Percentiles rank a stretch among this genome's conserved stretches.
phyloP scores from a whole-genome alignment of 306 rosid genomes.

The Dalbergia cultrata region DNA sequence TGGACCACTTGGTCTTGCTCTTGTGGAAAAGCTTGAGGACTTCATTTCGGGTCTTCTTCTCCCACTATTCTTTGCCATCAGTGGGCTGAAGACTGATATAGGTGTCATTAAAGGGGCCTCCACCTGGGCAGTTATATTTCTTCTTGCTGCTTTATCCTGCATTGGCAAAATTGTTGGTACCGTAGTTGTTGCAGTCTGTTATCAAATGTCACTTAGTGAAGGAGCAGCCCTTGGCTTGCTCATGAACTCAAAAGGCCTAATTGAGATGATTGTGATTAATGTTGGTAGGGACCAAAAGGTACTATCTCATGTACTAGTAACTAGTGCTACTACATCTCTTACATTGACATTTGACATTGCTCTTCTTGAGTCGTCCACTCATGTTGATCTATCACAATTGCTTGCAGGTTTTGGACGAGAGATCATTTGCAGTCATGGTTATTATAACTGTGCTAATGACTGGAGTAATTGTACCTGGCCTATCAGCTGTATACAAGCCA shows the following conservation, averaged over 20 bases:
- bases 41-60: conserved; percentile 80
- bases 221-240: conserved; percentile 82
- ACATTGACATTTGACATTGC: neutral
- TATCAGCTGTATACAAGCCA: conserved; percentile 69
- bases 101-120: conserved; percentile 7
- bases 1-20: conserved; percentile 81
- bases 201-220: conserved; percentile 71
- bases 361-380: neutral
- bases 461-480: conserved; percentile 67
- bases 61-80: conserved; percentile 88
- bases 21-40: conserved; percentile 90
- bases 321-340: neutral
- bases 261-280: conserved; percentile 83
- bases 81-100: conserved; percentile 81
- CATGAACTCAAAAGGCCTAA: conserved; percentile 92
- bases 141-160: conserved; percentile 61
- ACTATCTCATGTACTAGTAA: neutral
- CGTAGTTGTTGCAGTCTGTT: conserved; percentile 56
- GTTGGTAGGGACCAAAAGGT: conserved; percentile 86
- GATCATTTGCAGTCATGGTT: conserved; percentile 79
- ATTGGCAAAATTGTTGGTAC: conserved; percentile 83
- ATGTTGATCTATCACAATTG: conserved; percentile 11
- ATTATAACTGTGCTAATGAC: conserved; percentile 78
- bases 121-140: conserved; percentile 58
- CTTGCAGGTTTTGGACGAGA: conserved; percentile 73